These are phyloP conservation scores for Pseudogymnoascus sp. DNA, from an alignment of 2,329 filamentous ascomycete species.

Conservation along the genomic window DNA sequence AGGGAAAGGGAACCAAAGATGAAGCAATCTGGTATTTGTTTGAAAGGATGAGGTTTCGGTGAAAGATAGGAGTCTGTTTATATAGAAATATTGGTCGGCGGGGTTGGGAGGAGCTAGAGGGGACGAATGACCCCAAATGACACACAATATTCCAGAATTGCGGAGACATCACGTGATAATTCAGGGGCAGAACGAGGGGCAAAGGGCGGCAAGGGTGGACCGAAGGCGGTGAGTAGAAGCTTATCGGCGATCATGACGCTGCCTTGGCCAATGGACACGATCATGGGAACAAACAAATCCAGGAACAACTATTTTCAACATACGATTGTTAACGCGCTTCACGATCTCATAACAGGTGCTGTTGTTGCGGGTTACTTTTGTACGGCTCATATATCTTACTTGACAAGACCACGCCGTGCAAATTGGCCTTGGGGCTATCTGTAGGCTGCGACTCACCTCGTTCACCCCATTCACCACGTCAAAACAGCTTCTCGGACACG, in stretches of 20 bases:
- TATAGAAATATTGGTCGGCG: not conserved
- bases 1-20: not conserved
- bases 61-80: not conserved
- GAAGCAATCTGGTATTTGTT: not conserved
- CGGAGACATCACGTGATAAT: not conserved
- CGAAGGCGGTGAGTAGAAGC: not conserved
- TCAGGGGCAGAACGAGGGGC: constrained; percentile 6
- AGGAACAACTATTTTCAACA: constrained; percentile 2
- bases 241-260: constrained; percentile 2
- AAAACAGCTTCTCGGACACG: not conserved
- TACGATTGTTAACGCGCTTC: not conserved
- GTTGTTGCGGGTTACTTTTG: not conserved
- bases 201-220: not conserved
- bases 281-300: not conserved
- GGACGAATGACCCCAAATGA: constrained; percentile 6
- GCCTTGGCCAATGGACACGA: not conserved
- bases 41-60: not conserved
- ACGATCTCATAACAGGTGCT: not conserved
- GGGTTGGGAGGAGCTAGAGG: constrained; percentile 1
- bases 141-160: not conserved
- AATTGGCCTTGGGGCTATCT: not conserved
- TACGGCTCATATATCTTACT: not conserved
- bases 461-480: not conserved
- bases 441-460: not conserved
- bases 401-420: not conserved